These are phyloP conservation scores for Leishmania guyanensis DNA, from an alignment of 208 protist species.

Conservation along the genomic window DNA sequence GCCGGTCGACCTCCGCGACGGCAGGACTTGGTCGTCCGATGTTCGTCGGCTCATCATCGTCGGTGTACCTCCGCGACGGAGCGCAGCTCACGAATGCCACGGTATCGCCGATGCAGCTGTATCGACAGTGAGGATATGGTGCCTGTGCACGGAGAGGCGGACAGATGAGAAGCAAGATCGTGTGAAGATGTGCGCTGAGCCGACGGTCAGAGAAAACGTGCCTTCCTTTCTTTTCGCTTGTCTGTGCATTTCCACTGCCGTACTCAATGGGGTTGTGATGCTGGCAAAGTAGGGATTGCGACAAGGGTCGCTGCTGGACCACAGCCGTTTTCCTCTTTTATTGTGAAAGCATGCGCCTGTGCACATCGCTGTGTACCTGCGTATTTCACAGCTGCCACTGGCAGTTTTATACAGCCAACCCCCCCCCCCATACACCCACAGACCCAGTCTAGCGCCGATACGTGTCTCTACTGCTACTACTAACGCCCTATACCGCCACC, in stretches of 20 bases:
- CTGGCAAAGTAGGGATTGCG: background rate
- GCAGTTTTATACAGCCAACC: background rate
- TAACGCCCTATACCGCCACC: background rate
- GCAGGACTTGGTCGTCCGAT: slow-evolving; percentile 48
- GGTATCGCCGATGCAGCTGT: slow-evolving; percentile 29
- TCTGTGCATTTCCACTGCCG: background rate
- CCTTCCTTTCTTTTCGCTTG: background rate
- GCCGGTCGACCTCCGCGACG: slow-evolving; percentile 1
- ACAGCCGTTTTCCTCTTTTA: background rate
- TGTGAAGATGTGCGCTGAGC: background rate
- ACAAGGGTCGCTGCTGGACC: background rate
- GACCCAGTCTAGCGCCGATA: background rate
- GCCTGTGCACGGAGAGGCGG: background rate
- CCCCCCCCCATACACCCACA: background rate
- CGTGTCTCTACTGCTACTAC: background rate
- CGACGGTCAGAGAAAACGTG: background rate
- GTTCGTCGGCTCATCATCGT: slow-evolving; percentile 55
- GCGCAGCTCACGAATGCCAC: slow-evolving; percentile 55
- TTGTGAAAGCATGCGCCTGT: background rate
- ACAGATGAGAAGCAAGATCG: background rate
- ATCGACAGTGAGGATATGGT: background rate
- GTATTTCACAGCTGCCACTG: background rate
- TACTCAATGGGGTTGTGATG: background rate
- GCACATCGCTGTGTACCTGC: background rate
- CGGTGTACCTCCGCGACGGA: slow-evolving; percentile 54